These are phyloP conservation scores for Diphasiastrum complanatum DNA, from an alignment of 83 land plant species.

Conservation along the genomic window DNA sequence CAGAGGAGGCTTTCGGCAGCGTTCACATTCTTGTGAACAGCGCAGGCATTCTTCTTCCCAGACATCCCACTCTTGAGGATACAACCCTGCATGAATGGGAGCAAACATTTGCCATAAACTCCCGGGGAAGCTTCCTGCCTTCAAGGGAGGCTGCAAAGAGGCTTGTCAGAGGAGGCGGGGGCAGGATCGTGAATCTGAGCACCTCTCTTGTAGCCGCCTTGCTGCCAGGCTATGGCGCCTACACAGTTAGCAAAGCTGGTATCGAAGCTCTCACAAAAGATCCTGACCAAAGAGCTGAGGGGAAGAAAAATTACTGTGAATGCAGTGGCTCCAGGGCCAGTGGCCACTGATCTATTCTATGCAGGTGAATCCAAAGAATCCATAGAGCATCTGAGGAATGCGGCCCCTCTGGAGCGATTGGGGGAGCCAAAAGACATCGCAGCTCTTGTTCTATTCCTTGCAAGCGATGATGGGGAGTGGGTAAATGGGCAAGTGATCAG, in stretches of 20 bases:
- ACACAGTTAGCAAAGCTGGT: slow-evolving; percentile 79
- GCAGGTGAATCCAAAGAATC: slow-evolving; percentile 50
- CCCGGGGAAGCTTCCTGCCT: slow-evolving; percentile 50
- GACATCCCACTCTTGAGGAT: slow-evolving; percentile 34
- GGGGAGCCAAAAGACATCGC: slow-evolving; percentile 62
- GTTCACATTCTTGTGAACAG: slow-evolving; percentile 54
- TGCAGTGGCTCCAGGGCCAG: slow-evolving; percentile 86
- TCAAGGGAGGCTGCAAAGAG: slow-evolving; percentile 65
- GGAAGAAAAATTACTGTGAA: slow-evolving; percentile 74
- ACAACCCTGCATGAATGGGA: slow-evolving; percentile 48
- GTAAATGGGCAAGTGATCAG: slow-evolving; percentile 77
- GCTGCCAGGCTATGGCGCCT: slow-evolving; percentile 56
- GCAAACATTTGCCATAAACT: slow-evolving; percentile 37
- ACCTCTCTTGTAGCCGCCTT: slow-evolving; percentile 36
- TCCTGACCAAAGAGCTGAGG: slow-evolving; percentile 70
- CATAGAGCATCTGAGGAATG: slow-evolving; percentile 24
- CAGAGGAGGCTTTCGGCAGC: slow-evolving; percentile 32
- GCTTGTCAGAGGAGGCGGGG: slow-evolving; percentile 49
- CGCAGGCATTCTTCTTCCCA: slow-evolving; percentile 49
- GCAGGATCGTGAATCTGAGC: slow-evolving; percentile 52
- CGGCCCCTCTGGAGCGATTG: slow-evolving; percentile 51
- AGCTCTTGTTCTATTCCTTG: slow-evolving; percentile 52
- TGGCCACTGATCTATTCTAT: slow-evolving; percentile 80
- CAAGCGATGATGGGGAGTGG: slow-evolving; percentile 69
- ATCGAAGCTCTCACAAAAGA: slow-evolving; percentile 66